phyloP scores from a whole-genome alignment of 2,329 filamentous ascomycete genomes.

The Penicillium hesseltinei region DNA sequence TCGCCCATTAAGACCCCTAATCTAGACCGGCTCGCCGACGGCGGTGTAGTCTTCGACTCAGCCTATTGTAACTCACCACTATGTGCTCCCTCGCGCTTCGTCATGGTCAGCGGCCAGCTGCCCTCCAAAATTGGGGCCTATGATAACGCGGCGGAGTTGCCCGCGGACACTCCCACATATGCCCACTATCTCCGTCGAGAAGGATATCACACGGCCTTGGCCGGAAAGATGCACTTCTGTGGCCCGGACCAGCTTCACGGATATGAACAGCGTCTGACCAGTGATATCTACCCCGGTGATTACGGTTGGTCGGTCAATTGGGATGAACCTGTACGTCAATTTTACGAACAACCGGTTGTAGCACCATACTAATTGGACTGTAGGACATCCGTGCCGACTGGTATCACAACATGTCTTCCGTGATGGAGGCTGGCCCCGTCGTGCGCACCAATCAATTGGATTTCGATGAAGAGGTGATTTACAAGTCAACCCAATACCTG shows the following conservation, averaged over 20 bases:
- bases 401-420: slow-evolving; percentile 95
- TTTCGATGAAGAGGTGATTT: slow-evolving; percentile 96
- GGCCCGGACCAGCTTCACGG: slow-evolving; percentile 87
- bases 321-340: slow-evolving; percentile 68
- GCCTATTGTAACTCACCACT: slow-evolving; percentile 93
- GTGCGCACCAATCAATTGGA: slow-evolving; percentile 92
- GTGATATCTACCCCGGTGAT: slow-evolving; percentile 91
- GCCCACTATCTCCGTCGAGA: slow-evolving; percentile 83
- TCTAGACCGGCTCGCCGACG: slow-evolving; percentile 76
- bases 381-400: slow-evolving; percentile 70
- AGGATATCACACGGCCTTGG: slow-evolving; percentile 85
- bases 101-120: slow-evolving; percentile 87
- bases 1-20: slow-evolving; percentile 92
- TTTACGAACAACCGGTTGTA: neutral
- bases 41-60: slow-evolving; percentile 85
- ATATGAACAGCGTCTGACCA: slow-evolving; percentile 88
- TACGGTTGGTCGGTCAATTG: slow-evolving; percentile 95
- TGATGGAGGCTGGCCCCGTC: slow-evolving; percentile 83
- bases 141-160: slow-evolving; percentile 84
- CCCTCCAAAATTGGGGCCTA: slow-evolving; percentile 89
- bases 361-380: neutral
- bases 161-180: slow-evolving; percentile 83
- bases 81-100: slow-evolving; percentile 89
- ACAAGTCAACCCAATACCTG: slow-evolving; percentile 81
- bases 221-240: slow-evolving; percentile 97